phyloP scores from a whole-genome alignment of 192 early-diverging fungal species.

The Endogone sp. region DNA sequence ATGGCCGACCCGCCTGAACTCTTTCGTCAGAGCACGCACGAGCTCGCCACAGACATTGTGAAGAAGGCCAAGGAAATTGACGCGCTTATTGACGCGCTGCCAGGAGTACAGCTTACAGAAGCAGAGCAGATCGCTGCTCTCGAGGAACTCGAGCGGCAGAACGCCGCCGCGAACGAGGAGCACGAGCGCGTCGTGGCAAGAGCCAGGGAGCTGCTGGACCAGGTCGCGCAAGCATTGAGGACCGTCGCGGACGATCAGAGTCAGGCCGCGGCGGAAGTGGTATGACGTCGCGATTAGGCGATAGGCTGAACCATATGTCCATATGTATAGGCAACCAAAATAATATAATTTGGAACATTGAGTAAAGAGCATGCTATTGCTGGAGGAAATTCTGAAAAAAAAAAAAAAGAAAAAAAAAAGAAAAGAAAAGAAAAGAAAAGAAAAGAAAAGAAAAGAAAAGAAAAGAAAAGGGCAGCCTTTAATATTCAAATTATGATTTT shows the following conservation, averaged over 20 bases:
- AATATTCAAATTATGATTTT: no score
- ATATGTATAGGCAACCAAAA: no score
- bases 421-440: no score
- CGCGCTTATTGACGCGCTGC: constrained; percentile 40
- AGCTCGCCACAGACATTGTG: constrained; percentile 43
- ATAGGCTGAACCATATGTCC: no score
- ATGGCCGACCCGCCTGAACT: constrained; percentile 42
- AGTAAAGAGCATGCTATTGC: no score
- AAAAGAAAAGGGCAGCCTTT: no score
- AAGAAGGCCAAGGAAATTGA: constrained; percentile 53
- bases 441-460: no score
- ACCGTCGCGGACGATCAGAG: constrained; percentile 41
- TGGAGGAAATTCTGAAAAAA: no score
- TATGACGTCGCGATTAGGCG: no score
- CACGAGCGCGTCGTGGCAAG: constrained; percentile 38
- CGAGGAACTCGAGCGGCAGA: constrained; percentile 34
- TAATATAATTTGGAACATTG: no score
- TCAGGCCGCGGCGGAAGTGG: background rate
- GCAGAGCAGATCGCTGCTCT: constrained; percentile 41
- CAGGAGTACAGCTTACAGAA: constrained; percentile 38
- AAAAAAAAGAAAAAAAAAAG: no score
- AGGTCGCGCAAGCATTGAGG: constrained; percentile 36
- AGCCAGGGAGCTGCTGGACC: constrained; percentile 34
- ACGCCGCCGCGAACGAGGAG: constrained; percentile 33
- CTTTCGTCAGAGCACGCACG: constrained; percentile 39